These are phyloP conservation scores for Smittium culicis DNA, from an alignment of 371 early-diverging fungal species.

Conservation along the genomic window DNA sequence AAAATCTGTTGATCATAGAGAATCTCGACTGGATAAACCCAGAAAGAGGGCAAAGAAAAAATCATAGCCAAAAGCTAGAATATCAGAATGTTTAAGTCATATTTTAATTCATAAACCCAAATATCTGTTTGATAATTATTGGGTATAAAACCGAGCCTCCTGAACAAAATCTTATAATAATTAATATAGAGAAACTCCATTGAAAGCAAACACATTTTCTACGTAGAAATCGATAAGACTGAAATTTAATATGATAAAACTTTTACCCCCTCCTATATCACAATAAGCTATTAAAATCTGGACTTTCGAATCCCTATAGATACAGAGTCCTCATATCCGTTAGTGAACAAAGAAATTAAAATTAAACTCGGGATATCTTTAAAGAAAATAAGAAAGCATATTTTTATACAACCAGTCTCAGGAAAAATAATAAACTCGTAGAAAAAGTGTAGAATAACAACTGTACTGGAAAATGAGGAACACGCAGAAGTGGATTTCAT, in stretches of 20 bases:
- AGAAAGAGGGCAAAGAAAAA: background rate
- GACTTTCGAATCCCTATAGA: slow-evolving; percentile 1
- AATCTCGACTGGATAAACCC: background rate
- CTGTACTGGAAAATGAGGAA: background rate
- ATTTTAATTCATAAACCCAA: background rate
- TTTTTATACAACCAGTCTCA: background rate
- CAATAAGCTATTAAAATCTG: background rate
- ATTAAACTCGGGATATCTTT: background rate
- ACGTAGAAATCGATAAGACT: background rate
- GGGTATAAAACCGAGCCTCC: background rate
- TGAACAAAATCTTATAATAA: background rate
- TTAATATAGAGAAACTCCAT: background rate
- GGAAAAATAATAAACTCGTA: background rate
- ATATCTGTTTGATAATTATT: background rate
- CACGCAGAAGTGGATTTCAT: background rate
- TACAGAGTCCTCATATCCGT: slow-evolving; percentile 3
- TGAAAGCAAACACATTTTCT: background rate
- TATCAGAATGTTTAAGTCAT: background rate
- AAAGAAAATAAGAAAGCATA: background rate
- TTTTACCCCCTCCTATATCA: background rate
- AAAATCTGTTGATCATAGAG: background rate
- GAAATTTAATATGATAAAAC: background rate
- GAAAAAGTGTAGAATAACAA: background rate
- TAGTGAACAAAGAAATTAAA: slow-evolving; percentile 4
- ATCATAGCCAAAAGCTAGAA: background rate